Conservation (phyloP, 768 basidiomycete genomes). For the Termitomyces sp. region DNA sequence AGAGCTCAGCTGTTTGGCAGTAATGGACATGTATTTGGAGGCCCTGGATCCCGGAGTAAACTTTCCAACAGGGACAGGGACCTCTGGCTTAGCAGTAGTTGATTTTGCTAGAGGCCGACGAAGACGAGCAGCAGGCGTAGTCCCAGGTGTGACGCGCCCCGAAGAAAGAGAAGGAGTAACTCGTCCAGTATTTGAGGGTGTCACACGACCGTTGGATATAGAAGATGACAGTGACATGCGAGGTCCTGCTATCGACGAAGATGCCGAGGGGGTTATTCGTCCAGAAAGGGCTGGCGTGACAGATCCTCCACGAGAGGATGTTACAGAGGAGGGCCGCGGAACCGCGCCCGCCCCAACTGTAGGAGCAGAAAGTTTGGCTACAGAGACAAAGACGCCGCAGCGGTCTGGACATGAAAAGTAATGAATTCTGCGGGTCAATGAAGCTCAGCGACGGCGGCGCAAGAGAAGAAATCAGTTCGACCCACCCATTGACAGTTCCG, state of each 20-base stretch:
- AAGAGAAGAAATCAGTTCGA: constrained; percentile 19
- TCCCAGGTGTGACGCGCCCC: constrained; percentile 32
- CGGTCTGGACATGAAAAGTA: constrained; percentile 84
- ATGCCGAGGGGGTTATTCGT: constrained; percentile 44
- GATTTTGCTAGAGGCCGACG: constrained; percentile 27
- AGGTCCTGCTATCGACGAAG: constrained; percentile 23
- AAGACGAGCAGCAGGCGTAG: constrained; percentile 30
- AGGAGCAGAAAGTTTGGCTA: constrained; percentile 73
- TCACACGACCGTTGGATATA: constrained; percentile 32
- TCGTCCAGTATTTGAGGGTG: constrained; percentile 41
- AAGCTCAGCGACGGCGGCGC: constrained; percentile 12
- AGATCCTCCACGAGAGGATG: constrained; percentile 63
- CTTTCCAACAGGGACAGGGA: constrained; percentile 30
- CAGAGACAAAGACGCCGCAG: constrained; percentile 89
- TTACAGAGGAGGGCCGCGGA: constrained; percentile 70
- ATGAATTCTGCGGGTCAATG: constrained; percentile 44
- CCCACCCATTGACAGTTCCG: constrained; percentile 81
- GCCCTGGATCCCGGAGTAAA: constrained; percentile 84
- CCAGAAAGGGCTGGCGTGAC: constrained; percentile 54
- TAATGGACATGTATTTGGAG: constrained; percentile 79
- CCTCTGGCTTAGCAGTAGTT: constrained; percentile 22
- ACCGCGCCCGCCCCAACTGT: constrained; percentile 53
- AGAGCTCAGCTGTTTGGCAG: constrained; percentile 71
- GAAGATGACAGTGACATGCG: constrained; percentile 30
- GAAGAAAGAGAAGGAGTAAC: constrained; percentile 39